Conservation (phyloP, 345 rosid genomes). For the Syzygium aromaticum region DNA sequence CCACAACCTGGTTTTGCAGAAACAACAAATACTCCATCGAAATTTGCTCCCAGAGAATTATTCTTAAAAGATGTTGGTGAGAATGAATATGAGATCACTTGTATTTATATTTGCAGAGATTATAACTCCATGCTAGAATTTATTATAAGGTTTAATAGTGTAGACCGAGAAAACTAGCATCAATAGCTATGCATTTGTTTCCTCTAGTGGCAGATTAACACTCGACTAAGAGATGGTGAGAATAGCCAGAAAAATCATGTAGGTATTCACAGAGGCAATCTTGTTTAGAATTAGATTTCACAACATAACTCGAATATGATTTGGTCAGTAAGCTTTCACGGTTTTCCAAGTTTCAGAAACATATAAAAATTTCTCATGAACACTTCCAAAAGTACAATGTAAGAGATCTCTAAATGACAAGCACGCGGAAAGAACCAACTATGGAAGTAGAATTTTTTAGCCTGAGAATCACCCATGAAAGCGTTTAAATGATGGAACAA, state of each 20-base stretch:
- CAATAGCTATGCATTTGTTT: background rate
- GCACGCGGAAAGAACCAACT: background rate
- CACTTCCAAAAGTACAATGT: background rate
- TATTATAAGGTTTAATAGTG: background rate
- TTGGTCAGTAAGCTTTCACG: background rate
- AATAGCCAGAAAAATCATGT: background rate
- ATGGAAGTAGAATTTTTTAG: background rate
- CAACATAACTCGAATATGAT: background rate
- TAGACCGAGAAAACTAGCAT: background rate
- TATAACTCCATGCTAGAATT: background rate
- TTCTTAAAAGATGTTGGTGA: background rate
- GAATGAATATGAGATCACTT: background rate
- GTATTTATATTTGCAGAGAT: background rate
- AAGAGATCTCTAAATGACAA: background rate
- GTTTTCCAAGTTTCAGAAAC: background rate
- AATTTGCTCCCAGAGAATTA: background rate
- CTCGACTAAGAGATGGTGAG: background rate
- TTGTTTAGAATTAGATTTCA: background rate
- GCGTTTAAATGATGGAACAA: background rate
- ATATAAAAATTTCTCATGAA: background rate
- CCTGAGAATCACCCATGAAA: background rate
- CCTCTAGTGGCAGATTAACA: background rate
- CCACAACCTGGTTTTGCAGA: constrained; percentile 42
- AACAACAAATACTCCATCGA: background rate
- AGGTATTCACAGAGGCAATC: background rate